Percentiles rank a stretch among this genome's conserved stretches.
phyloP scores from a whole-genome alignment of 768 basidiomycete genomes.

The Collybia sp. region DNA sequence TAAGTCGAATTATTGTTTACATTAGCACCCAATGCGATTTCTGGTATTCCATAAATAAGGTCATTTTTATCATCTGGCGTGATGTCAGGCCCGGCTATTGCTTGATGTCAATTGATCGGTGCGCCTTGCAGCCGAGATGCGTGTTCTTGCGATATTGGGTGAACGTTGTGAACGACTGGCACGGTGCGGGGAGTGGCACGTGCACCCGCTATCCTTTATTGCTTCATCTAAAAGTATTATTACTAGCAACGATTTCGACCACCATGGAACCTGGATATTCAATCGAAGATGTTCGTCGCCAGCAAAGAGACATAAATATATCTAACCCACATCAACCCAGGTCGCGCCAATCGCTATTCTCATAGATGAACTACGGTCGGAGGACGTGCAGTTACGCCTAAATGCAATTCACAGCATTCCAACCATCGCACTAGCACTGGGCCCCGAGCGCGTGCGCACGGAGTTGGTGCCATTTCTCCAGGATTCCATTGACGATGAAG shows the following conservation, averaged over 20 bases:
- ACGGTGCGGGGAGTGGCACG: no score
- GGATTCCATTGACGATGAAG: slow-evolving; percentile 99
- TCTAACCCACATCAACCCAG: slow-evolving; percentile 28
- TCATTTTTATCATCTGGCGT: no score
- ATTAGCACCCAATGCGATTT: no score
- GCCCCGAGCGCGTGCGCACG: slow-evolving; percentile 89
- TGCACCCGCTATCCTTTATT: no score
- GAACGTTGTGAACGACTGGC: no score
- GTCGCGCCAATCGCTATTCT: slow-evolving; percentile 94
- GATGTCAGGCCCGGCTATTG: no score
- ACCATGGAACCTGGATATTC: slow-evolving; percentile 66
- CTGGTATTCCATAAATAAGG: no score
- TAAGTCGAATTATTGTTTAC: no score
- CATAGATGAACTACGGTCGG: slow-evolving; percentile 96
- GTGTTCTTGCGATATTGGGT: no score
- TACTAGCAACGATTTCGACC: slow-evolving; percentile 1
- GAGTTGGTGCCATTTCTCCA: slow-evolving; percentile 96
- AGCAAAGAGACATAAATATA: slow-evolving; percentile 13
- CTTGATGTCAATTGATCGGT: no score
- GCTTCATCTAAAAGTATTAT: no score
- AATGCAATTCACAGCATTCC: slow-evolving; percentile 97
- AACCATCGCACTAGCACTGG: slow-evolving; percentile 95
- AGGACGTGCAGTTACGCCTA: slow-evolving; percentile 93
- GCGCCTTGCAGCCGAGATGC: no score
- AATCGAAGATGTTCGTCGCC: slow-evolving; percentile 59